A percentile compares a stretch with the other conserved stretches of the same genome.
Evolutionary conservation across 306 rosid species (phyloP).

Genomic region (Chamaecrista fasciculata): DNA sequence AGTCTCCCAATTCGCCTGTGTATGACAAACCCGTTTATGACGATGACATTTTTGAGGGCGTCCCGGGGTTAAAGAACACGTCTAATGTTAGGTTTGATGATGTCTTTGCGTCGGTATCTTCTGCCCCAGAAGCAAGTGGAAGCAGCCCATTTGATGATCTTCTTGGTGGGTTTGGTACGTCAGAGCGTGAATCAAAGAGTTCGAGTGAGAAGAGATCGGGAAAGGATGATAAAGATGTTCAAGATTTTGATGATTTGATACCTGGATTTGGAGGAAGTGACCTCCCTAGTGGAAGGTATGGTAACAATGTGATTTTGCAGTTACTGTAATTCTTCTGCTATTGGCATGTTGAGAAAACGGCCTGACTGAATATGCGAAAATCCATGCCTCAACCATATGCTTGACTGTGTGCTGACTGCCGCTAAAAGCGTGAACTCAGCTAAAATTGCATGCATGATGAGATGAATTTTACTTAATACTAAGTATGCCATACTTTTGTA

Average conservation of each 20-base stretch:
- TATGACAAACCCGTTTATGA: slow-evolving; percentile 78
- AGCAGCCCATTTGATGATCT: slow-evolving; percentile 78
- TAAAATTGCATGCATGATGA: background rate
- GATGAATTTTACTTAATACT: slow-evolving; percentile 1
- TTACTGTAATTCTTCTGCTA: background rate
- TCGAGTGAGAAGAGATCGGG: slow-evolving; percentile 38
- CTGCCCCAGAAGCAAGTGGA: slow-evolving; percentile 39
- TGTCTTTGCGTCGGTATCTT: slow-evolving; percentile 54
- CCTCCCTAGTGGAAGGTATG: slow-evolving; percentile 61
- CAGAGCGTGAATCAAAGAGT: slow-evolving; percentile 46
- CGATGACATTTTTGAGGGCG: slow-evolving; percentile 76
- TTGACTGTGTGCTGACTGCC: background rate
- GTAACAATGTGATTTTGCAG: background rate
- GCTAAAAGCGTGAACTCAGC: background rate
- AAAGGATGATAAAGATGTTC: slow-evolving; percentile 41
- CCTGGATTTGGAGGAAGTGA: slow-evolving; percentile 69
- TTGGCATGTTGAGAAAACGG: background rate
- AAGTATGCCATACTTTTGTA: background rate
- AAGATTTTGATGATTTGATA: slow-evolving; percentile 68
- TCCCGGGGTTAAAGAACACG: slow-evolving; percentile 71
- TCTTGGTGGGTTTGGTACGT: slow-evolving; percentile 68
- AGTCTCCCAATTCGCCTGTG: slow-evolving; percentile 50
- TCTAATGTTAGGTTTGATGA: slow-evolving; percentile 46
- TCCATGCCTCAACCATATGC: background rate
- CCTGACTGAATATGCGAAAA: background rate